These are phyloP conservation scores for Asterophora parasitica DNA, from an alignment of 768 basidiomycete species.

Conservation along the genomic window DNA sequence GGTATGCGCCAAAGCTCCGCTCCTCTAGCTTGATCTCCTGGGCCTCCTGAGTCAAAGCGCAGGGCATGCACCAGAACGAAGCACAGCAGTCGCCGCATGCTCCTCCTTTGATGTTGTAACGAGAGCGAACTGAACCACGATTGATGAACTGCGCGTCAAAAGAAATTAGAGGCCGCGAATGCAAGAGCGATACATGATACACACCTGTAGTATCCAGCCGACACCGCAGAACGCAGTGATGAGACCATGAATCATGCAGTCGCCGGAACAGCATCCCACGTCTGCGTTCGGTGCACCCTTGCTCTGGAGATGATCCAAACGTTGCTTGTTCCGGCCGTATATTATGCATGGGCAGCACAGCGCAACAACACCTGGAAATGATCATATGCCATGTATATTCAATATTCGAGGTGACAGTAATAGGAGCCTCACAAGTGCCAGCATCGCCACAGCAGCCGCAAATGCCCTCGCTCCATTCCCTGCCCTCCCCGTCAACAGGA, in stretches of 20 bases:
- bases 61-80: constrained; percentile 33
- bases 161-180: too few relatives aligned
- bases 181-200: neutral
- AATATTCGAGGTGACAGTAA: neutral
- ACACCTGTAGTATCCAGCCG: constrained; percentile 31
- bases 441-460: constrained; percentile 19
- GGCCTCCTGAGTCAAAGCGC: constrained; percentile 38
- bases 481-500: constrained; percentile 18
- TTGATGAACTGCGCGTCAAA: constrained; percentile 11
- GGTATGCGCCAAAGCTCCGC: constrained; percentile 17
- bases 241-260: constrained; percentile 24
- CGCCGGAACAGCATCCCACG: constrained; percentile 23
- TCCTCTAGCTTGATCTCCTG: constrained; percentile 40
- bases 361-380: constrained; percentile 21
- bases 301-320: constrained; percentile 26
- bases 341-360: constrained; percentile 35
- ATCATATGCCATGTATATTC: neutral
- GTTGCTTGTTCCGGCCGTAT: constrained; percentile 32
- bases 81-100: constrained; percentile 27
- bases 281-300: constrained; percentile 31
- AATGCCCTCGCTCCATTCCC: constrained; percentile 26
- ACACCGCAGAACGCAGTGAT: constrained; percentile 10
- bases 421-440: constrained; percentile 19
- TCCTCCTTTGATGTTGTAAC: constrained; percentile 28
- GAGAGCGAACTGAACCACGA: constrained; percentile 20